These are phyloP conservation scores for Acanthamoeba polyphaga DNA, from an alignment of 208 protist genomes.

Conservation along the genomic window DNA sequence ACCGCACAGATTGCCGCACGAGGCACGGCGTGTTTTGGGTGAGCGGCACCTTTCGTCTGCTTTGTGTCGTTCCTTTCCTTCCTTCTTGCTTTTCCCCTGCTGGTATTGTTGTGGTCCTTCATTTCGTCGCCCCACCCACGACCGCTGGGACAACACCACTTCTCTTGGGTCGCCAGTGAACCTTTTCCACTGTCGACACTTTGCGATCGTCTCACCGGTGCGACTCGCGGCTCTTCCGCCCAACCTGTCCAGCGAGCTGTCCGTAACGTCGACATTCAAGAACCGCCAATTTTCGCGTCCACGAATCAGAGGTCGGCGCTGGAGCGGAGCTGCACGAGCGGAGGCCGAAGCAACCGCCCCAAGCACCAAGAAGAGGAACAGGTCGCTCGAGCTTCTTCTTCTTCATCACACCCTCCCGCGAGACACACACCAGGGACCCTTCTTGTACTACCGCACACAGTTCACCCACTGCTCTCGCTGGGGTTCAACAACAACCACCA, in stretches of 20 bases:
- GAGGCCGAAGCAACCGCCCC: slow-evolving; percentile 19
- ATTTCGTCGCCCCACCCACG: neutral
- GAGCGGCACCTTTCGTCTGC: neutral
- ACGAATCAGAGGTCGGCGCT: neutral
- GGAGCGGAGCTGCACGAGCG: neutral
- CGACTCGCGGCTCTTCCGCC: neutral
- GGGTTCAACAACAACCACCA: neutral
- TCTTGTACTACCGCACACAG: slow-evolving; percentile 2
- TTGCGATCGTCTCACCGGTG: neutral
- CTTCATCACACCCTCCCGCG: slow-evolving; percentile 32
- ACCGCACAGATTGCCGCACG: neutral
- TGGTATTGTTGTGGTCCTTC: neutral
- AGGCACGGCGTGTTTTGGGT: neutral
- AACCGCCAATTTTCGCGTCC: neutral
- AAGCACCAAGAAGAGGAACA: neutral
- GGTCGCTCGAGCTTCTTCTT: neutral
- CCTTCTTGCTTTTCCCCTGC: neutral
- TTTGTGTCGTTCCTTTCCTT: neutral
- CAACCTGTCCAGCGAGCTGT: neutral
- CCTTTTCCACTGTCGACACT: neutral
- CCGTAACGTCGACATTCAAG: neutral
- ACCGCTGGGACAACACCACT: neutral
- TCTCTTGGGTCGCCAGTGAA: neutral
- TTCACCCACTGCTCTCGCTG: neutral
- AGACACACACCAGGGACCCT: slow-evolving; percentile 6